Conservation (phyloP, 257 asterid species). For the Solanum dulcamara region DNA sequence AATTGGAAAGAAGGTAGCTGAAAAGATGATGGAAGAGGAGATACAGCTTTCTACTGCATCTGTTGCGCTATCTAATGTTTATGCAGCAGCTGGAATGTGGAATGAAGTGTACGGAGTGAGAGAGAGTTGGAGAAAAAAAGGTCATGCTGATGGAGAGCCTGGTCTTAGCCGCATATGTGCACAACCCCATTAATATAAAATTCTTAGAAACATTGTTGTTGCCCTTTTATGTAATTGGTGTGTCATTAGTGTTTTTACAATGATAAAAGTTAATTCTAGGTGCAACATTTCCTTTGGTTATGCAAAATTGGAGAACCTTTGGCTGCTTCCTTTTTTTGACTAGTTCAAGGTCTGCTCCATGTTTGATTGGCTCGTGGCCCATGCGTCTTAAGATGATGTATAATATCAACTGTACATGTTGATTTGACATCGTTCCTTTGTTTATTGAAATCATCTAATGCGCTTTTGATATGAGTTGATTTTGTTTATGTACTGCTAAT, state of each 20-base stretch:
- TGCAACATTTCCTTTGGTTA: neutral
- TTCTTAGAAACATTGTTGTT: neutral
- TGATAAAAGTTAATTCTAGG: neutral
- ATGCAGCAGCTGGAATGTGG: conserved; percentile 37
- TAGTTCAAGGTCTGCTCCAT: neutral
- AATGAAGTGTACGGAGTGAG: conserved; percentile 24
- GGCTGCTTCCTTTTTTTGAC: neutral
- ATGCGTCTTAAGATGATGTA: neutral
- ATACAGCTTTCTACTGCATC: conserved; percentile 5
- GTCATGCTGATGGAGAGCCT: conserved; percentile 10
- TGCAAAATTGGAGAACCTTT: neutral
- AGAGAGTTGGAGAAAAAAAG: conserved; percentile 15
- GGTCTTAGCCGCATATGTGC: conserved; percentile 22
- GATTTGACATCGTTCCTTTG: neutral
- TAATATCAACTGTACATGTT: neutral
- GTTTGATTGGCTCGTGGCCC: neutral
- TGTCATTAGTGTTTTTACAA: neutral
- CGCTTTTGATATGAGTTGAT: neutral
- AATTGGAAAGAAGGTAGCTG: conserved; percentile 21
- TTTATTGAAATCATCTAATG: no score
- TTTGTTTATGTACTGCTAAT: no score
- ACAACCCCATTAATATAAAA: neutral
- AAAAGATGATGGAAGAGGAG: conserved; percentile 6
- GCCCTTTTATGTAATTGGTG: neutral
- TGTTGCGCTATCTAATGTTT: conserved; percentile 25